Base-by-base conservation (phyloP, 306 rosid species). In the Rosa persica region DNA sequence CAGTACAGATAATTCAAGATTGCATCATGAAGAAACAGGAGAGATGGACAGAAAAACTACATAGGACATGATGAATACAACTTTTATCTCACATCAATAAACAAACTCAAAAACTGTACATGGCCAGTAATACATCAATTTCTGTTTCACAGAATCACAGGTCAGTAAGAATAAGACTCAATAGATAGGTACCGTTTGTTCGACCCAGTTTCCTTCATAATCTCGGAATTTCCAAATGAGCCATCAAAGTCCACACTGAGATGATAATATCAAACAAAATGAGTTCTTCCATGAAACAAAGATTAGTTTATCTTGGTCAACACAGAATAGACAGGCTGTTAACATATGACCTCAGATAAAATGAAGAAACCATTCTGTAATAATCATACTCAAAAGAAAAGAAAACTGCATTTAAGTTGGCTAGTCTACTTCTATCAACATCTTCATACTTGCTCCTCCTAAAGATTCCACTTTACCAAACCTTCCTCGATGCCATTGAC, bases 221-320 rank as follows among this genome's bases (percentile, higher is more conserved):
- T 81, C 36, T 86, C 89, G 10, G 81, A 72, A 73, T 76, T 78
- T 38, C 75, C 83, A 67, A 44, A 67, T 0, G 88, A 72, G 19
- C 81, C 90, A 79, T 89, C 90, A 48, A 86, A 81, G 58, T 91
- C 93, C 81, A 62, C 74, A 42, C 98, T 93, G 89, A 70, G 51
- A 76, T 66, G 76, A 64, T 42, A 66, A 68, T 67, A 74, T 75
- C 57, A 78, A 44, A 70, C 65, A 57, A 78, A 44, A 46, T 76
- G 70, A 72, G 52, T 52, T 16, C 30, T 12, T 55, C n/a, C 22
- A 65, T 16, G 8, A 20, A 40, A 73, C 25, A 65, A 12, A 15
- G 15, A 44, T 25, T 20, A 38, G 30, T 42, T 70, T 54, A 76
- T 64, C 51, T 68, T 46, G 76, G 68, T 81, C 60, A 47, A 79